Conservation (phyloP, 2,329 filamentous ascomycete genomes). For the Curvularia eragrostidis region DNA sequence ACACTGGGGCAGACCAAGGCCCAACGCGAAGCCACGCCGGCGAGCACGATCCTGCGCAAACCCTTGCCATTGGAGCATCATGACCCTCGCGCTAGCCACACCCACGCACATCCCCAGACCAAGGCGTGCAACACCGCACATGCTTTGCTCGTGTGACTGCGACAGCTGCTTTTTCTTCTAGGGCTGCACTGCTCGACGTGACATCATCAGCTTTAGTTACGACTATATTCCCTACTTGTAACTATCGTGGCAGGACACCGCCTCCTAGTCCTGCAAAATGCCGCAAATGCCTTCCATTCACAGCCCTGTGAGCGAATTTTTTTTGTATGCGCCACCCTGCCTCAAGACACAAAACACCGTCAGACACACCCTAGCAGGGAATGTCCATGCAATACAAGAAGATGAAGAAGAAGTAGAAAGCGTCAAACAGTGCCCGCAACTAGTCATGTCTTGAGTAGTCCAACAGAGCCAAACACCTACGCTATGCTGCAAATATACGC, state of each 20-base stretch:
- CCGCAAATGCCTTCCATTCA: slow-evolving; percentile 26
- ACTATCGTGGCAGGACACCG: slow-evolving; percentile 17
- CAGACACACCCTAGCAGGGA: slow-evolving; percentile 14
- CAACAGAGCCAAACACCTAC: slow-evolving; percentile 43
- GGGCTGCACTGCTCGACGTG: slow-evolving; percentile 10
- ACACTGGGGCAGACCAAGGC: slow-evolving; percentile 10
- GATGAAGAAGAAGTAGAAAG: slow-evolving; percentile 1
- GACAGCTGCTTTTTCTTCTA: not conserved
- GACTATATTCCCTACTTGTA: slow-evolving; percentile 8
- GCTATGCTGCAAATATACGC: slow-evolving; percentile 44
- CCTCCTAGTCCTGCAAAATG: slow-evolving; percentile 13
- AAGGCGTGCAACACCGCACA: slow-evolving; percentile 4
- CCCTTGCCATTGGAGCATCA: slow-evolving; percentile 37
- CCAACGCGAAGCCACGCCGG: slow-evolving; percentile 21
- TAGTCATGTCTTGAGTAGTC: slow-evolving; percentile 27
- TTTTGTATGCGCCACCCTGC: slow-evolving; percentile 29
- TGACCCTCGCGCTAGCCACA: slow-evolving; percentile 8
- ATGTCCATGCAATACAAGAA: slow-evolving; percentile 31
- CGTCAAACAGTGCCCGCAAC: slow-evolving; percentile 26
- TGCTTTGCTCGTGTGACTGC: slow-evolving; percentile 10
- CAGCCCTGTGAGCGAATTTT: slow-evolving; percentile 20
- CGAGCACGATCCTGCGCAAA: slow-evolving; percentile 28
- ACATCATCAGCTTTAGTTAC: slow-evolving; percentile 13
- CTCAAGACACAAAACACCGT: slow-evolving; percentile 25
- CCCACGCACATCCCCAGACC: slow-evolving; percentile 8